Base-by-base conservation (phyloP, 495 filamentous ascomycete genomes). In the Filosporella fistucella region DNA sequence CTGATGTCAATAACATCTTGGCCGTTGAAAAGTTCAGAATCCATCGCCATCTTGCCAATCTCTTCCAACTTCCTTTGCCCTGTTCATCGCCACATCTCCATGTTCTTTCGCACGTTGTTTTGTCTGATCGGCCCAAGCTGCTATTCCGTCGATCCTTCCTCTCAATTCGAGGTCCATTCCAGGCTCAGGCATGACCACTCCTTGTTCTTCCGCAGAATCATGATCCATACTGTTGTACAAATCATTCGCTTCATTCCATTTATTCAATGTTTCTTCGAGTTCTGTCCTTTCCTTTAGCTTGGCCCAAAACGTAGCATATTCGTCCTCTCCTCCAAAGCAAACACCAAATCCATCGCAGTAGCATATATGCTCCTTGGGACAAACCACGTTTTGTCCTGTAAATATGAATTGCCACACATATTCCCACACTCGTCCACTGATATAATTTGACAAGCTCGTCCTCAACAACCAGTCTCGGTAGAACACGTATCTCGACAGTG, bases 321-420 rank as follows among this genome's bases (percentile, higher is more conserved):
- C 61, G 0, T 69, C 63, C 16, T 76, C 69, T 1, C 76, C 74
- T 4, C 80, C 86, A 54, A 90, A 91, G 56, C 87, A 91, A n/a
- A 82, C 67, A 0, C 86, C 86, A 41, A 81, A 91, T 14, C 78
- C 84, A 49, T 88, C 82, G 59, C 87, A 91, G 44, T 88, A 85
- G 62, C 87, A 91, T 0, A 82, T 63, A 56, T 81, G 75, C 63
- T 84, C 77, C 17, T 67, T 67, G 11, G 84, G 82, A 56, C 86
- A 90, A 32, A 75, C 60, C 8, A 79, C 66, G 6, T 72, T 66
- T 24, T 78, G 36, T 59, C 78, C 42, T 1, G 64, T 57, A 53
- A 85, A 85, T 18, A 85, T 73, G 24, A 79, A 73, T 61, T 86
- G 82, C 78, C 80, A 86, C 33, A 82, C 41, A 58, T 82, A 84